These are phyloP conservation scores for Cytospora schulzeri DNA, from an alignment of 2,329 filamentous ascomycete genomes.

Conservation along the genomic window DNA sequence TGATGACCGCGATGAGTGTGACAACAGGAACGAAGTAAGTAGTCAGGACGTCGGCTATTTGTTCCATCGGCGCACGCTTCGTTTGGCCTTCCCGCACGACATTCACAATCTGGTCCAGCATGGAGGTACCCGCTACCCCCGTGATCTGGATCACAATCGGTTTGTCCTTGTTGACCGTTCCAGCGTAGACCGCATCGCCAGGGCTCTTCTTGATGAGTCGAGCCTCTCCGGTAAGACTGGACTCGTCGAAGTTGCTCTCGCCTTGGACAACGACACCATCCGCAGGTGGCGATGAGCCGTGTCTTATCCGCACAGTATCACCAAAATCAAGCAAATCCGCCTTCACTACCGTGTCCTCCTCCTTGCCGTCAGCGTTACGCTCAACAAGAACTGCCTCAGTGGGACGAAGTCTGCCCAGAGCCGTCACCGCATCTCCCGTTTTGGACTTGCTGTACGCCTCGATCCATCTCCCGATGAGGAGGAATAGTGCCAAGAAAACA, in stretches of 20 bases:
- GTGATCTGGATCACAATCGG: constrained; percentile 66
- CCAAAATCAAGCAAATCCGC: constrained; percentile 76
- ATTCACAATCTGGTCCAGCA: constrained; percentile 79
- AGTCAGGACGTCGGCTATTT: constrained; percentile 72
- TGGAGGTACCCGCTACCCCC: constrained; percentile 66
- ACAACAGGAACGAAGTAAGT: constrained; percentile 77
- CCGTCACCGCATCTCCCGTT: constrained; percentile 82
- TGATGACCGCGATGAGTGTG: constrained; percentile 67
- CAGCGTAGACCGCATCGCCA: constrained; percentile 69
- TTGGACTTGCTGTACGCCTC: constrained; percentile 92
- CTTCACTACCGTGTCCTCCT: constrained; percentile 45
- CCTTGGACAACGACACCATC: constrained; percentile 71
- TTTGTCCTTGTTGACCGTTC: constrained; percentile 71
- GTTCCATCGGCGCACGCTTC: constrained; percentile 73
- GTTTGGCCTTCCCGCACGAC: constrained; percentile 79
- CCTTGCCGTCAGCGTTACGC: constrained; percentile 40
- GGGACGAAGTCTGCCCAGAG: constrained; percentile 76
- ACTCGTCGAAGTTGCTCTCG: constrained; percentile 79
- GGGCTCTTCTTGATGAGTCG: constrained; percentile 63
- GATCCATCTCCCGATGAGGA: constrained; percentile 72
- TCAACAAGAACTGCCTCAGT: constrained; percentile 73
- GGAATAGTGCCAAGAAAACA: constrained; percentile 86
- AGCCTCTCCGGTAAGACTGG: constrained; percentile 82
- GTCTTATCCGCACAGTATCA: constrained; percentile 72
- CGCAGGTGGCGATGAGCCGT: constrained; percentile 81